These are phyloP conservation scores for Apophysomyces sp. DNA, from an alignment of 371 early-diverging fungal genomes.

Conservation along the genomic window DNA sequence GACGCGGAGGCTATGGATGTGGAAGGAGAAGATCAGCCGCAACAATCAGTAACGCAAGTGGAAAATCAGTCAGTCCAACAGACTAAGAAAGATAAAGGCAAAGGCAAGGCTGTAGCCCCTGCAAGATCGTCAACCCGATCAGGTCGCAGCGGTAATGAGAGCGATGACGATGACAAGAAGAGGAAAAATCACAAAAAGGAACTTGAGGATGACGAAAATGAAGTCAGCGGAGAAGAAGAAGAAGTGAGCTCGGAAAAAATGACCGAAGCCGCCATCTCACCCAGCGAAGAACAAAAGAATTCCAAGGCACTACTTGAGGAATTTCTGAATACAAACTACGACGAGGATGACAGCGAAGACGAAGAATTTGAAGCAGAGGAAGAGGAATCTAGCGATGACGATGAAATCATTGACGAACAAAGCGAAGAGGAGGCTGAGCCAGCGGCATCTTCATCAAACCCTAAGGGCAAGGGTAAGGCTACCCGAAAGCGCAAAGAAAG, in stretches of 20 bases:
- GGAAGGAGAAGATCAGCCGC: constrained; percentile 4
- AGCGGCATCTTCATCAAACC: neutral
- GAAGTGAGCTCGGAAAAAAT: neutral
- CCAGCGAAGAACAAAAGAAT: neutral
- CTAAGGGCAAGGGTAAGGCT: neutral
- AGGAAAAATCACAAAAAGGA: neutral
- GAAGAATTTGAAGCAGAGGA: neutral
- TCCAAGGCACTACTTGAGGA: neutral
- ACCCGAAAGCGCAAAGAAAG: neutral
- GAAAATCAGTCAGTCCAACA: no score
- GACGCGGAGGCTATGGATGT: constrained; percentile 17
- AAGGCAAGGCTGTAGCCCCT: no score
- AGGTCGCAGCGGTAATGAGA: no score
- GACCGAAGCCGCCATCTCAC: no score
- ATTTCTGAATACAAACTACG: neutral
- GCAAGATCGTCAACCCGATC: no score
- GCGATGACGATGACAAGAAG: neutral
- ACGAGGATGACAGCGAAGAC: neutral
- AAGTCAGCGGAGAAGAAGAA: neutral
- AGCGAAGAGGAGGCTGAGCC: neutral
- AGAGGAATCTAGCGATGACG: neutral
- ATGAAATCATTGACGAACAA: neutral
- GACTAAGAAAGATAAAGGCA: no score
- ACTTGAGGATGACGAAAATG: neutral
- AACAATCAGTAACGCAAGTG: no score